phyloP scores from a whole-genome alignment of 257 asterid genomes.

The Fraxinus excelsior region DNA sequence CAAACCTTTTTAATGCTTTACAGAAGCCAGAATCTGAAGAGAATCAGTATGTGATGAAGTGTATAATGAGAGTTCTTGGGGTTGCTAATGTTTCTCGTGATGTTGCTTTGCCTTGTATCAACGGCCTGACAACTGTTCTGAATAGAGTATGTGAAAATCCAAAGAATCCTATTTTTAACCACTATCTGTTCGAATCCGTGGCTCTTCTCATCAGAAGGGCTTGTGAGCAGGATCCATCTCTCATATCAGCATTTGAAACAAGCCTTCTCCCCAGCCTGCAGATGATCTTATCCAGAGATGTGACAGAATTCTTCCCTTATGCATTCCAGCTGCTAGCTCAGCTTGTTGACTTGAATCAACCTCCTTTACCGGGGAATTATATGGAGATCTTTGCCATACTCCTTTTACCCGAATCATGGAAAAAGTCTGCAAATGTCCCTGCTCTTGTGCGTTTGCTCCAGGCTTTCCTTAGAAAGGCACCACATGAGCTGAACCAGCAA shows the following conservation, averaged over 20 bases:
- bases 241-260: conserved; percentile 73
- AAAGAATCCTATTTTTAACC: conserved; percentile 77
- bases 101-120: conserved; percentile 80
- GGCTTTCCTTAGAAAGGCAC: conserved; percentile 91
- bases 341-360: conserved; percentile 79
- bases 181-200: conserved; percentile 81
- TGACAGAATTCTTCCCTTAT: conserved; percentile 86
- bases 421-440: conserved; percentile 82
- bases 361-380: conserved; percentile 69
- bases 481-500: conserved; percentile 78
- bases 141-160: conserved; percentile 85
- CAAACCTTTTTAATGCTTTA: conserved; percentile 78
- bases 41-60: conserved; percentile 94
- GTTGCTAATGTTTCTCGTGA: conserved; percentile 70
- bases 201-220: conserved; percentile 82
- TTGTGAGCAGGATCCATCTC: conserved; percentile 69
- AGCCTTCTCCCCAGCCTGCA: conserved; percentile 75
- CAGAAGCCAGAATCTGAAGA: conserved; percentile 95
- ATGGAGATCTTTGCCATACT: conserved; percentile 76
- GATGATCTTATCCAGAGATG: conserved; percentile 63
- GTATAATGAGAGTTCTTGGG: conserved; percentile 95
- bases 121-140: conserved; percentile 64
- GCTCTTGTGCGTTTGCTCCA: conserved; percentile 89
- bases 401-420: conserved; percentile 83
- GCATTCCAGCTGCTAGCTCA: conserved; percentile 92